These are phyloP conservation scores for Hymenoscyphus fructigenus DNA, from an alignment of 2,329 filamentous ascomycete genomes.

Conservation along the genomic window DNA sequence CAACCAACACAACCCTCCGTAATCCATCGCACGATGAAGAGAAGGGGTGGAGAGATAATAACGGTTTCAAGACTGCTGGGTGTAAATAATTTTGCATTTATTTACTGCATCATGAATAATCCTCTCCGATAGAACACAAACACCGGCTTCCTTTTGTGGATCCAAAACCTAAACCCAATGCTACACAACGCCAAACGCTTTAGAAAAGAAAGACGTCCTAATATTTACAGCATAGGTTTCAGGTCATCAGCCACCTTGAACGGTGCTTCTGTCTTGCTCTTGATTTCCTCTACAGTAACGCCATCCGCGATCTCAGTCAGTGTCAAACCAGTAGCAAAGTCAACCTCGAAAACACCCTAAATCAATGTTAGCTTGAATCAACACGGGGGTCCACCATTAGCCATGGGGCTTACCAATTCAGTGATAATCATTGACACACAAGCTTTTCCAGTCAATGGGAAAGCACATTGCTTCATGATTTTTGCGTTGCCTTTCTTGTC, in stretches of 20 bases:
- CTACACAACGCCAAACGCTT: constrained; percentile 15
- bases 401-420: constrained; percentile 58
- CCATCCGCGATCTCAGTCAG: constrained; percentile 85
- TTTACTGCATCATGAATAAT: background rate
- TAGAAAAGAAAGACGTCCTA: background rate
- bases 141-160: background rate
- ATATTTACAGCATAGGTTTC: constrained; percentile 67
- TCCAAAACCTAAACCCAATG: constrained; percentile 10
- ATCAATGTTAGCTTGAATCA: constrained; percentile 16
- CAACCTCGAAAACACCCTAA: constrained; percentile 68
- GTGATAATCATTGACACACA: constrained; percentile 93
- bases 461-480: constrained; percentile 92
- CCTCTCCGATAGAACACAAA: background rate
- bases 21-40: background rate
- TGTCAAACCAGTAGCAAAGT: constrained; percentile 77
- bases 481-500: constrained; percentile 94
- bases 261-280: constrained; percentile 81
- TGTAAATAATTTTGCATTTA: background rate
- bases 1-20: background rate
- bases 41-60: no score
- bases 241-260: constrained; percentile 80
- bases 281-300: constrained; percentile 85
- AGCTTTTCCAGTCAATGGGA: constrained; percentile 85
- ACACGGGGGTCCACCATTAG: no score
- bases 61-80: no score